Percentiles rank a stretch among this genome's conserved stretches.
Evolutionary conservation across 208 protist genomes (phyloP).

Genomic region (Leishmania martiniquensis): DNA sequence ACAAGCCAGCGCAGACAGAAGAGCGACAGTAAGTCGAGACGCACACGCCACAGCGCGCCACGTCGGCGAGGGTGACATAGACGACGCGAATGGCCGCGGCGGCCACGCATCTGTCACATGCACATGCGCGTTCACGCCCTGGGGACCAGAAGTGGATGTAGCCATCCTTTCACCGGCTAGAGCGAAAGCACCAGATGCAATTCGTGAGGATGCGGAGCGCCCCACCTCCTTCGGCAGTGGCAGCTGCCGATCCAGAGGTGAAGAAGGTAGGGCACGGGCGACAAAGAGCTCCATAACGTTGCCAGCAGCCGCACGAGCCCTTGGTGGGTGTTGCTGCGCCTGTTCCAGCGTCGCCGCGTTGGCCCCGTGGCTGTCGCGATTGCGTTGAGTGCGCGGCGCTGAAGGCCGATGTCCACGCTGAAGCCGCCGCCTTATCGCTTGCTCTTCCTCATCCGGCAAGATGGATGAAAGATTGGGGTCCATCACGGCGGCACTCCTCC

Average conservation of each 20-base stretch:
- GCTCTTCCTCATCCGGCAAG: conserved; percentile 40
- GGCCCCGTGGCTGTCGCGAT: background rate
- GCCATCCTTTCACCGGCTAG: background rate
- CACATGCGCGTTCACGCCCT: background rate
- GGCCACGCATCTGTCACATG: background rate
- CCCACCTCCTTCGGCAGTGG: background rate
- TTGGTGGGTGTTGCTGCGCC: background rate
- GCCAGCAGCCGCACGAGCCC: background rate
- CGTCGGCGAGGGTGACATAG: conserved; percentile 1
- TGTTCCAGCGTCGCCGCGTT: background rate
- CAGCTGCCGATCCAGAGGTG: background rate
- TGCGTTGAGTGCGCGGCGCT: background rate
- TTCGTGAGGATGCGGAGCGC: background rate
- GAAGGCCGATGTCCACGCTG: conserved; percentile 2
- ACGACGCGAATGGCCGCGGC: conserved; percentile 8
- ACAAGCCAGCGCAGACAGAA: background rate
- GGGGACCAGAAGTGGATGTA: background rate
- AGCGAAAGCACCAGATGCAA: background rate
- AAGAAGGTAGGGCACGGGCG: background rate
- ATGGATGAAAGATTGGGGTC: conserved; percentile 66
- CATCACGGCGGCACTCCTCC: conserved; percentile 38
- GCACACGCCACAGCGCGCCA: background rate
- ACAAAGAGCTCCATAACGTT: conserved; percentile 10
- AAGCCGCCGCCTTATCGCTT: conserved; percentile 18
- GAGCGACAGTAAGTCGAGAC: background rate